Evolutionary conservation across 2,329 filamentous ascomycete species (phyloP).

Genomic region (Microsporum ferrugineum): DNA sequence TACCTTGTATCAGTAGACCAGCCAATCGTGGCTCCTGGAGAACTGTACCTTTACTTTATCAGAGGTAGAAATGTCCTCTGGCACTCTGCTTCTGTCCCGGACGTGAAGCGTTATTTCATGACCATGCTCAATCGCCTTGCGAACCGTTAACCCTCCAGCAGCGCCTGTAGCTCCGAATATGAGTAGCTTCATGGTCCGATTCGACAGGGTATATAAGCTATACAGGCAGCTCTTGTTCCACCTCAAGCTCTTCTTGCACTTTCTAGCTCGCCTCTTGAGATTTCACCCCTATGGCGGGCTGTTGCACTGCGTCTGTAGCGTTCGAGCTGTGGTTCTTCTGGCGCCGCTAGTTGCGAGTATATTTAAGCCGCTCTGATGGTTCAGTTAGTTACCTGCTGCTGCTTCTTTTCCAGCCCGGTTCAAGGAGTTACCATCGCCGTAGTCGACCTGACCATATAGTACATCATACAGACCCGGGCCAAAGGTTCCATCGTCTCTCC

Average conservation of each 20-base stretch:
- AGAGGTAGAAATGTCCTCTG: slow-evolving; percentile 11
- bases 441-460: no score
- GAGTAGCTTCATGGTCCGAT: slow-evolving; percentile 19
- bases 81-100: slow-evolving; percentile 15
- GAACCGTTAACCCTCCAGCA: slow-evolving; percentile 7
- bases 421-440: no score
- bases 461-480: no score
- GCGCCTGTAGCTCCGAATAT: slow-evolving; percentile 13
- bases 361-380: neutral
- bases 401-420: neutral
- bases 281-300: neutral
- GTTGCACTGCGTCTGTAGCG: neutral
- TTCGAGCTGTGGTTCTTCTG: neutral
- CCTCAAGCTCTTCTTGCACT: neutral
- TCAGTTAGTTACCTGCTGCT: neutral
- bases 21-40: no score
- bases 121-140: slow-evolving; percentile 12
- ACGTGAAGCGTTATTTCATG: slow-evolving; percentile 13
- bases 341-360: neutral
- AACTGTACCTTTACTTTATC: slow-evolving; percentile 9
- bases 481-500: no score
- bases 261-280: neutral
- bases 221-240: neutral
- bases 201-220: neutral
- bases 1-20: neutral